Base-by-base conservation (phyloP, 257 asterid genomes). In the Salvia miltiorrhiza region DNA sequence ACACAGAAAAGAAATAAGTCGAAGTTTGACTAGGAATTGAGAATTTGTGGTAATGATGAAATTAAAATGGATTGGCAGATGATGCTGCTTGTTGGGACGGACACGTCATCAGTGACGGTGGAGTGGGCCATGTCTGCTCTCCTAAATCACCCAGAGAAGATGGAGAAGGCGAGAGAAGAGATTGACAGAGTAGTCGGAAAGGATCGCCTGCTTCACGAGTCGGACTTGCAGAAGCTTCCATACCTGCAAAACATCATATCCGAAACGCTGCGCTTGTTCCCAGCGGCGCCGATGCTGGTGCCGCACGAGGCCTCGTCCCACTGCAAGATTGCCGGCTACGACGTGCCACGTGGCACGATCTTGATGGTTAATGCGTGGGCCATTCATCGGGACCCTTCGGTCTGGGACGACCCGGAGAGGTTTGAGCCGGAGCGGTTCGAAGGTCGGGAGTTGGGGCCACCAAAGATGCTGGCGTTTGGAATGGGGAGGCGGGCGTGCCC, bases 111-210 rank as follows among this genome's bases (percentile, higher is more conserved):
- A 0, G 69, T 53, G 47, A 74, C 79, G 21, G 30, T 81, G 5
- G 86, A 81, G 62, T 81, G 86, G 83, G 81, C 79, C 0, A 81
- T 81, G 86, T 63, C 83, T 2, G 79, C 66, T 20, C 37, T 81
- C 62, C 77, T 78, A 32, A 81, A 78, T 62, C 69, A 81, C 41
- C 83, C 86, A 0, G 32, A 68, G 0, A 65, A 32, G 9, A 64
- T 78, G 16, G 43, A 52, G n/a, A 78, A 71, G 48, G 86, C 77
- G 4, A 59, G 48, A 59, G 48, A 14, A 33, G 65, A 59, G 43
- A 33, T 59, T 9, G 48, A 59, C 4, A n/a, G 0, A 0, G n/a
- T 17, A 2, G n/a, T 59, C 1, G 48, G 65, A 7, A 8, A 4
- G 0, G 32, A 39, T 0, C 73, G 79, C 3, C 32, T 73, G 32